Evolutionary conservation across 2,329 filamentous ascomycete genomes (phyloP).

Genomic region (Aspergillus sclerotialis): DNA sequence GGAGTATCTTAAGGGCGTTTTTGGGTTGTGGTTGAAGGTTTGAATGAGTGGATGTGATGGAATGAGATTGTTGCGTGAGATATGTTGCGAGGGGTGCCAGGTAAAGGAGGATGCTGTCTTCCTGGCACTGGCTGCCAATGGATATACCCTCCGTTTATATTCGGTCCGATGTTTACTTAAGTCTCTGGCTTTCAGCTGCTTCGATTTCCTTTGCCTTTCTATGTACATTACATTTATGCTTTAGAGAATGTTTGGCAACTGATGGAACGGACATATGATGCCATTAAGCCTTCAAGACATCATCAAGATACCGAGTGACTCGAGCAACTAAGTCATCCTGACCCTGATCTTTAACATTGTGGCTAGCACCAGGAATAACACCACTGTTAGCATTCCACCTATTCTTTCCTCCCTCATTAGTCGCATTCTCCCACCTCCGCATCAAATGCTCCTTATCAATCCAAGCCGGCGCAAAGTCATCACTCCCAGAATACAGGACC

Average conservation of each 20-base stretch:
- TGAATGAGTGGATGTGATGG: slow-evolving; percentile 26
- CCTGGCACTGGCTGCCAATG: slow-evolving; percentile 8
- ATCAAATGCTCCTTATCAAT: slow-evolving; percentile 40
- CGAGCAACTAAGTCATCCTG: slow-evolving; percentile 36
- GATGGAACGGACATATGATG: not conserved
- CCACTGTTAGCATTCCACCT: slow-evolving; percentile 47
- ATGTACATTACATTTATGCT: slow-evolving; percentile 2
- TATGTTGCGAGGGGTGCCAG: too few species aligned
- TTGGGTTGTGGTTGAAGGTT: slow-evolving; percentile 65
- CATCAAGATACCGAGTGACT: slow-evolving; percentile 26
- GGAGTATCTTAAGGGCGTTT: not conserved
- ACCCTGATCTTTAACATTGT: slow-evolving; percentile 43
- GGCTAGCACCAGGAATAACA: slow-evolving; percentile 42
- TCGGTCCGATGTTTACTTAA: too few species aligned
- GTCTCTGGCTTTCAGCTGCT: slow-evolving; percentile 7
- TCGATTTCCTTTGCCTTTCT: slow-evolving; percentile 6
- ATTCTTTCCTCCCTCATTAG: slow-evolving; percentile 27
- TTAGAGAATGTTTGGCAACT: too few species aligned
- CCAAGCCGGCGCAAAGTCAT: slow-evolving; percentile 38
- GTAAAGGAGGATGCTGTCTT: too few species aligned
- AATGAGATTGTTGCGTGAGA: too few species aligned
- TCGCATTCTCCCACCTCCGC: slow-evolving; percentile 36
- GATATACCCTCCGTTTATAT: slow-evolving; percentile 20
- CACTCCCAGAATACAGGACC: slow-evolving; percentile 40
- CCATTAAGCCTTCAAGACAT: slow-evolving; percentile 12